Conservation (phyloP, 1,284 basidiomycete species). For the Boletus calvinii region DNA sequence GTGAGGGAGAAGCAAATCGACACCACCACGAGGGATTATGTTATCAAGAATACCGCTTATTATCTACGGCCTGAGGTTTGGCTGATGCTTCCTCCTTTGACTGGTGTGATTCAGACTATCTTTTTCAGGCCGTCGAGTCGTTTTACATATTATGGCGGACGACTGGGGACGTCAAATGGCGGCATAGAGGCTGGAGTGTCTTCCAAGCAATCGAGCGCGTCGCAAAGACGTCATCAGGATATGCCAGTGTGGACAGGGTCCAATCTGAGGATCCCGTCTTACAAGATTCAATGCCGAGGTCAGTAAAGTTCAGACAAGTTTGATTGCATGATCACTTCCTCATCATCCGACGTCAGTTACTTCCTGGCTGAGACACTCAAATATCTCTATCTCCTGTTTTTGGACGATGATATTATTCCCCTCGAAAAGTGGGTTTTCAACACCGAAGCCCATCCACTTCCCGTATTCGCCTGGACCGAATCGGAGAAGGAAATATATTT, state of each 20-base stretch:
- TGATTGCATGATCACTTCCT: neutral
- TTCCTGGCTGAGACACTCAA: conserved; percentile 75
- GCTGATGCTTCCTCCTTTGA: neutral
- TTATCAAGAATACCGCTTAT: conserved; percentile 43
- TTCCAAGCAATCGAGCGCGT: conserved; percentile 68
- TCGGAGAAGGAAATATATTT: conserved; percentile 45
- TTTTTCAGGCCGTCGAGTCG: conserved; percentile 60
- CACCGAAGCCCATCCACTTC: conserved; percentile 81
- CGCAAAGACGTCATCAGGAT: conserved; percentile 54
- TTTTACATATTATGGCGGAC: conserved; percentile 70
- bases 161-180: conserved; percentile 67
- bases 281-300: conserved; percentile 71
- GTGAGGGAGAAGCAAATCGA: conserved; percentile 27
- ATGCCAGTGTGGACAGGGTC: conserved; percentile 56
- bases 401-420: conserved; percentile 56
- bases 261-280: conserved; percentile 37
- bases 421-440: conserved; percentile 81
- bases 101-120: neutral
- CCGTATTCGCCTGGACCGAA: conserved; percentile 66
- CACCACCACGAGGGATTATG: conserved; percentile 40
- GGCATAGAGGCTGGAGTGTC: conserved; percentile 75
- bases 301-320: conserved; percentile 8
- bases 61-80: conserved; percentile 65
- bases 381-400: conserved; percentile 65
- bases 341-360: conserved; percentile 43